Evolutionary conservation across 768 basidiomycete genomes (phyloP), one percentile per base, ranked within the genome.

Genomic region (Russula griseocarnosa): DNA sequence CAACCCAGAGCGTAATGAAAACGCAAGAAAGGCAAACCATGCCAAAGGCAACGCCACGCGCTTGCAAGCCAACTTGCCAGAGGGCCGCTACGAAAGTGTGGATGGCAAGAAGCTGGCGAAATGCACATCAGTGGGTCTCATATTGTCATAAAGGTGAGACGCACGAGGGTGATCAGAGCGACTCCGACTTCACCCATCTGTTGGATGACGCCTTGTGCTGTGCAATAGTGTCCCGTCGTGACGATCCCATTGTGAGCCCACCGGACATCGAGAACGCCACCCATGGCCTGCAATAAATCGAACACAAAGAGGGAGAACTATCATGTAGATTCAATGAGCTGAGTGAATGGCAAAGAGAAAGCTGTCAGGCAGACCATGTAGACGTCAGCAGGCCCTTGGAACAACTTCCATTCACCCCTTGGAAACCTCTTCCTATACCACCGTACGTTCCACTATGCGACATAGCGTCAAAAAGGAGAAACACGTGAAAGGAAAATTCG

Each of bases 101-200:
- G 7, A 78, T 49, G 0, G 78, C 72, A 22, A 81, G 47, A 28
- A 55, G 3, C 67, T 68, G 11, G 36, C 13, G 8, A 26, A 1
- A 13, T 51, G 26, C 20, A 20, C 18, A 26, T 40, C 26, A 51
- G 26, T 28, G 1, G 13, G 36, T 36, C 28, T 7, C 58, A 20
- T 4, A 53, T 16, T 2, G 14, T 34, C 11, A 34, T 34, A 6
- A 16, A 38, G 14, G 14, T 1, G 11, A 13, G 36, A 36, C 36
- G 5, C 13, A 36, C 36, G 36, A 36, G 36, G 36, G 36, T 13
- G 36, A 2, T 36, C 13, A 36, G 36, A 3, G 76, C 78, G 2
- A 76, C 77, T 26, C 74, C 75, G 3, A 78, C 74, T 57, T 81
- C 80, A 13, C 80, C 79, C 0, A 79, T 58, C 60, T 79, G 76